Evolutionary conservation across 1,284 basidiomycete species (phyloP).

Genomic region (Coniferiporia sulphurascens): DNA sequence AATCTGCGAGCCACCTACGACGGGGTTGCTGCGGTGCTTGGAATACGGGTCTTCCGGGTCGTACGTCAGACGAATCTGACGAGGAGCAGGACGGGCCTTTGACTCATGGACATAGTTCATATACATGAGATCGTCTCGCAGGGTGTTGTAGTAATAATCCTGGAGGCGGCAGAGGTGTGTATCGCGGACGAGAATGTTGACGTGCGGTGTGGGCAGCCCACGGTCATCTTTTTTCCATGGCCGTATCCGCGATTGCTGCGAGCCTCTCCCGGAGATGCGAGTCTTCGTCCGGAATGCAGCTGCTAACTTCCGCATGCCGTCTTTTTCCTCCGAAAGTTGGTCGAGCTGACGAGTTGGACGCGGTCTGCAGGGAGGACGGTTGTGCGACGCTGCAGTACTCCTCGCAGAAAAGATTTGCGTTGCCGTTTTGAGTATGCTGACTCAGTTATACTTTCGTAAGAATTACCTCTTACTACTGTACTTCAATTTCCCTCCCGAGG

Average conservation of each 20-base stretch:
- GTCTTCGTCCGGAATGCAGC: neutral
- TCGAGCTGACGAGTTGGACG: too few relatives aligned
- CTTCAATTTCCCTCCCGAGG: too few relatives aligned
- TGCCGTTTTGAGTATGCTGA: neutral
- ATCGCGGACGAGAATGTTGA: conserved; percentile 58
- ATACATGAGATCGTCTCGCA: conserved; percentile 90
- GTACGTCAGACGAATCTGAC: conserved; percentile 63
- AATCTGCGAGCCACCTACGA: conserved; percentile 67
- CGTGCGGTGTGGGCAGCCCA: conserved; percentile 63
- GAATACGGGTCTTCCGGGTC: conserved; percentile 79
- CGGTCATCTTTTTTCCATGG: conserved; percentile 36
- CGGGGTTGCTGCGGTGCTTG: conserved; percentile 66
- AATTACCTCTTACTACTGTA: too few relatives aligned
- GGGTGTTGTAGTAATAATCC: conserved; percentile 82
- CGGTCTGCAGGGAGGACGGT: too few relatives aligned
- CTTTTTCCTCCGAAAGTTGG: neutral
- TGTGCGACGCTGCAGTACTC: too few relatives aligned
- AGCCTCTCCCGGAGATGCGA: neutral
- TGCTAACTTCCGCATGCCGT: neutral
- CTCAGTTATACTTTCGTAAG: too few relatives aligned
- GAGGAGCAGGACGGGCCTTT: conserved; percentile 44
- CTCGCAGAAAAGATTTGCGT: neutral
- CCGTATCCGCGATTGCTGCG: conserved; percentile 2
- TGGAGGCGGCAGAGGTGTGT: conserved; percentile 74
- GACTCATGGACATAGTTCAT: conserved; percentile 86